Conservation (phyloP, 352 stramenopile genomes). For the Phytophthora hybrid region DNA sequence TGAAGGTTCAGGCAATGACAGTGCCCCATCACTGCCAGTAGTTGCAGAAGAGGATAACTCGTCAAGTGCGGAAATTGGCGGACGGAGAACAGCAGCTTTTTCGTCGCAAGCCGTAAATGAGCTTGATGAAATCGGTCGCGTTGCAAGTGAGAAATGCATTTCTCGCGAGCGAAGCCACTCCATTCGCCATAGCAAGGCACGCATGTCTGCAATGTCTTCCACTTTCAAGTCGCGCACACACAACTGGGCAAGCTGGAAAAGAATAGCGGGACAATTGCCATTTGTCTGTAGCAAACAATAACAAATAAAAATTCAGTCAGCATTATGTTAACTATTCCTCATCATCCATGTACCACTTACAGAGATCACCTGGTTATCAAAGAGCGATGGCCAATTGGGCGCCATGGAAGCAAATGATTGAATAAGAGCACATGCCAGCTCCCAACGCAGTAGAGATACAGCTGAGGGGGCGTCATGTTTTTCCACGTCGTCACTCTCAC, state of each 20-base stretch:
- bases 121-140: conserved; percentile 52
- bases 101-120: conserved; percentile 45
- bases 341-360: conserved; percentile 29
- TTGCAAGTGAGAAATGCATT: conserved; percentile 54
- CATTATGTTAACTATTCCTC: background rate
- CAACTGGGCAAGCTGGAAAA: conserved; percentile 74
- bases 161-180: conserved; percentile 55
- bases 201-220: conserved; percentile 45
- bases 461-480: conserved; percentile 14
- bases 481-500: conserved; percentile 16
- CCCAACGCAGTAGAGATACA: conserved; percentile 44
- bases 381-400: conserved; percentile 55
- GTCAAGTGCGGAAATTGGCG: conserved; percentile 27
- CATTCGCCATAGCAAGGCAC: conserved; percentile 49
- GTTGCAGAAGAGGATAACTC: conserved; percentile 8
- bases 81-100: conserved; percentile 38
- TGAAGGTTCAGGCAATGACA: conserved; percentile 17
- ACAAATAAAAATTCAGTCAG: conserved; percentile 5
- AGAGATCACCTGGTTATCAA: conserved; percentile 73
- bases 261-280: conserved; percentile 61
- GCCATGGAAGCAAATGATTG: conserved; percentile 61
- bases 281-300: conserved; percentile 45
- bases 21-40: conserved; percentile 13
- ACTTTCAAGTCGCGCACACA: conserved; percentile 52
- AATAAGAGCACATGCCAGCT: conserved; percentile 65